phyloP scores from a whole-genome alignment of 768 basidiomycete species.

The Lactarius sanguifluus region DNA sequence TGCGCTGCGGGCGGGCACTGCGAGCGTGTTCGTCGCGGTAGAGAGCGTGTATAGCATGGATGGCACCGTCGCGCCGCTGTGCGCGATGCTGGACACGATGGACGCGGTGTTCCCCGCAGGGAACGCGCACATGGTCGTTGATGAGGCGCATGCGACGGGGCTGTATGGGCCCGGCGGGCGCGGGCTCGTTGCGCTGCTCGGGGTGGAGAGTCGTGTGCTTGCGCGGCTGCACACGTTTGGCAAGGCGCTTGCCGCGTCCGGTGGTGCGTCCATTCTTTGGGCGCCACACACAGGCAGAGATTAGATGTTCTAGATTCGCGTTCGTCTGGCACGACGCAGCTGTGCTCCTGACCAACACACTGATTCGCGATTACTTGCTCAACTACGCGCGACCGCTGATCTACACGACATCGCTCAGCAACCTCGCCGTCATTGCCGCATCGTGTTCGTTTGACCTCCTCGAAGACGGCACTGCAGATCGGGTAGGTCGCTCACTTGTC shows the following conservation, averaged over 20 bases:
- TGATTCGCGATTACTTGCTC: constrained; percentile 80
- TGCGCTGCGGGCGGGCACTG: constrained; percentile 41
- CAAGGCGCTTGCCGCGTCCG: constrained; percentile 82
- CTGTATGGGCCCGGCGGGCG: constrained; percentile 78
- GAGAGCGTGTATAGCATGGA: constrained; percentile 97
- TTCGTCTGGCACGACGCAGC: constrained; percentile 43
- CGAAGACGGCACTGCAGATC: constrained; percentile 59
- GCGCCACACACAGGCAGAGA: neutral
- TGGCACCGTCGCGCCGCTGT: constrained; percentile 81
- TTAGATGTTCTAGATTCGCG: constrained; percentile 1
- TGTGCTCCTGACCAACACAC: constrained; percentile 66
- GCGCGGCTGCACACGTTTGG: constrained; percentile 90
- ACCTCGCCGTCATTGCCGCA: constrained; percentile 71
- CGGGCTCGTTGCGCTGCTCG: constrained; percentile 70
- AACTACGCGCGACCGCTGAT: constrained; percentile 92
- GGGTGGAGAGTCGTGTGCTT: constrained; percentile 68
- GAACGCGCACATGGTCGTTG: constrained; percentile 77
- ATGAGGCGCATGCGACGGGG: constrained; percentile 94
- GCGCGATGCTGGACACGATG: constrained; percentile 59
- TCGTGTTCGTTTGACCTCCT: constrained; percentile 81
- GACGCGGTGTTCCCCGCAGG: constrained; percentile 59
- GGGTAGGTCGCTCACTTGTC: constrained; percentile 41
- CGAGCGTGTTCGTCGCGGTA: constrained; percentile 73
- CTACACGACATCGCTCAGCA: constrained; percentile 85
- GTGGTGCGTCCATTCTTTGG: constrained; percentile 55